phyloP scores from a whole-genome alignment of 306 rosid species.

The Quercus glauca region DNA sequence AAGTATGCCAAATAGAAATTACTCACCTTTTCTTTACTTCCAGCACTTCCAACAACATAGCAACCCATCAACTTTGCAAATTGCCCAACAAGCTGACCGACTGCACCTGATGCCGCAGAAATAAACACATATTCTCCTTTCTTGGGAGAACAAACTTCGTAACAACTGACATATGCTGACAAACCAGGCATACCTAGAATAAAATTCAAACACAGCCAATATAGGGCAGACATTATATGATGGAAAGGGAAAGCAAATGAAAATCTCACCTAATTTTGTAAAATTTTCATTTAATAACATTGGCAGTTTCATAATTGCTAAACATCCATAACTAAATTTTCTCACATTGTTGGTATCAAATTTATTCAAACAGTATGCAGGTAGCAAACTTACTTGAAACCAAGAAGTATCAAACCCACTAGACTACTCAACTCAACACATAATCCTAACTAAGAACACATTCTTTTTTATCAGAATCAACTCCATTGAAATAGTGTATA shows the following conservation, averaged over 20 bases:
- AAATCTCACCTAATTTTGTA: no score
- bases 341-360: background rate
- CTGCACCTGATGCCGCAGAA: conserved; percentile 37
- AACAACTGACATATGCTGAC: conserved; percentile 32
- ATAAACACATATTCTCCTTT: conserved; percentile 32
- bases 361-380: background rate
- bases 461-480: no score
- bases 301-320: background rate
- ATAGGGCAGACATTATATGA: no score
- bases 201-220: background rate
- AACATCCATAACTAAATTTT: background rate
- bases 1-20: background rate
- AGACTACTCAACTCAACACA: no score
- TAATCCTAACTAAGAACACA: no score
- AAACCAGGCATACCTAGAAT: conserved; percentile 33
- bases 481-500: no score
- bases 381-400: background rate
- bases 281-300: background rate
- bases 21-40: background rate
- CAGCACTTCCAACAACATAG: conserved; percentile 2
- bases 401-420: no score
- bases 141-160: conserved; percentile 29
- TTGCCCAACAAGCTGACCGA: conserved; percentile 43
- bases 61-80: conserved; percentile 1
- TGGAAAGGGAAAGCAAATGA: background rate